Base-by-base conservation (phyloP, 352 stramenopile species). In the Thraustochytrium striatum region DNA sequence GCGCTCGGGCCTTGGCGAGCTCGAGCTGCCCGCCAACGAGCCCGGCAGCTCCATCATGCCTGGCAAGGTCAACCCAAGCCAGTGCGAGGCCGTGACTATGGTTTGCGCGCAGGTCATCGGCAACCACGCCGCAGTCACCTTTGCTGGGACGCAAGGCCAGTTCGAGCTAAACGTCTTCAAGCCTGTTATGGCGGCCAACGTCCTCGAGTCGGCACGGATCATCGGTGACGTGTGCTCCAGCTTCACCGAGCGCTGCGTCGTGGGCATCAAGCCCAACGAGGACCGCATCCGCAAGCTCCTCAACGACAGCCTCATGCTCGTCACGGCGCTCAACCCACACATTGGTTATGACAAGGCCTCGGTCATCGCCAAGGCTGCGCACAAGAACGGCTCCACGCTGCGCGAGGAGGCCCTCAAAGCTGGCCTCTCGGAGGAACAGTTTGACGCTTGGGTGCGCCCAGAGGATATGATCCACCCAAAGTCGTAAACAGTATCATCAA, bases 141-240 rank as follows among this genome's bases (percentile, higher is more conserved):
- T 98, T 19, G 80, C 91, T 69, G 93, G 93, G 41, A 89, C 89
- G 52, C 94, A 98, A 83, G 95, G 95, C 79, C 93, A 98, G 75
- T 98, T 98, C 83, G 93, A 98, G 85, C 87, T 98, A 28, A 98
- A 98, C 84, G 93, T 98, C 39, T 98, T 98, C 87, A 98, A 98
- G 85, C 94, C 94, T 19, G 89, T 98, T 55, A 98, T 98, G 91
- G 92, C 92, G 62, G 88, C 87, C 55, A 97, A 96, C 79, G 57
- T 93, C 3, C 82, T 93, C 21, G 61, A 91, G 57, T 92, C 86
- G 43, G 85, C 86, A 19, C 81, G 86, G 41, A 83, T 98, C 30
- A 86, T 98, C 70, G 93, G 92, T 35, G 92, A 98, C 86, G 89
- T 89, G 38, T 86, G 85, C 61, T 81, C 83, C 35, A 90, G 85